A percentile compares a stretch with the other conserved stretches of the same genome.
Conservation (phyloP, 1,284 basidiomycete species). For the Kwoniella shivajii region DNA sequence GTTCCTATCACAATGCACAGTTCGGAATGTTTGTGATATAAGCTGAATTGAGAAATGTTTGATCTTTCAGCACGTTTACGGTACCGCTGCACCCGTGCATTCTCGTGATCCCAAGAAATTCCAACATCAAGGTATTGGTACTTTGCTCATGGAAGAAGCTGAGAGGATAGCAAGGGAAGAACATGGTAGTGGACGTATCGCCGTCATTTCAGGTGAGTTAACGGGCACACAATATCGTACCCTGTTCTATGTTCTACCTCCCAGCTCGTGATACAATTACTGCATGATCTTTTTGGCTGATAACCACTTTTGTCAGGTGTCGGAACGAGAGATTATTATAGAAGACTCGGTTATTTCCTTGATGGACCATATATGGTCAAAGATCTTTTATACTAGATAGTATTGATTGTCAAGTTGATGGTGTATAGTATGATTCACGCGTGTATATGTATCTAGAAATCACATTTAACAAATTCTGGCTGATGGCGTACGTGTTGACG, state of each 20-base stretch:
- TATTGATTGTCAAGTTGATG: background rate
- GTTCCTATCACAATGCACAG: no score
- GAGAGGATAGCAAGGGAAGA: conserved; percentile 98
- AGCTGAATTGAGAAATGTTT: background rate
- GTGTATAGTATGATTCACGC: background rate
- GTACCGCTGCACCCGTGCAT: conserved; percentile 96
- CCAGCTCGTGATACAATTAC: no score
- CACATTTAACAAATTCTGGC: background rate
- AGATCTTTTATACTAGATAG: conserved; percentile 47
- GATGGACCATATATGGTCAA: conserved; percentile 99
- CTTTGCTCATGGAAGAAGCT: conserved; percentile 97
- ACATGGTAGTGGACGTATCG: conserved; percentile 80
- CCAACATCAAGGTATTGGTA: conserved; percentile 98
- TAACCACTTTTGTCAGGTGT: conserved; percentile 70
- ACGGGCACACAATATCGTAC: no score
- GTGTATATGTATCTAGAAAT: conserved; percentile 1
- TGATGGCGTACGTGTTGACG: no score
- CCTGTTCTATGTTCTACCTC: no score
- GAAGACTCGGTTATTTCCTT: conserved; percentile 86
- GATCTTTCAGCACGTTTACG: conserved; percentile 78
- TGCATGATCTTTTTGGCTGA: no score
- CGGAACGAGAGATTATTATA: conserved; percentile 92
- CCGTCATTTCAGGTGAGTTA: conserved; percentile 84
- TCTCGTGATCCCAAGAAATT: conserved; percentile 97
- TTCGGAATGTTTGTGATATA: no score